These are phyloP conservation scores for Phialemoniopsis sp. DNA, from an alignment of 2,329 filamentous ascomycete genomes.

Conservation along the genomic window DNA sequence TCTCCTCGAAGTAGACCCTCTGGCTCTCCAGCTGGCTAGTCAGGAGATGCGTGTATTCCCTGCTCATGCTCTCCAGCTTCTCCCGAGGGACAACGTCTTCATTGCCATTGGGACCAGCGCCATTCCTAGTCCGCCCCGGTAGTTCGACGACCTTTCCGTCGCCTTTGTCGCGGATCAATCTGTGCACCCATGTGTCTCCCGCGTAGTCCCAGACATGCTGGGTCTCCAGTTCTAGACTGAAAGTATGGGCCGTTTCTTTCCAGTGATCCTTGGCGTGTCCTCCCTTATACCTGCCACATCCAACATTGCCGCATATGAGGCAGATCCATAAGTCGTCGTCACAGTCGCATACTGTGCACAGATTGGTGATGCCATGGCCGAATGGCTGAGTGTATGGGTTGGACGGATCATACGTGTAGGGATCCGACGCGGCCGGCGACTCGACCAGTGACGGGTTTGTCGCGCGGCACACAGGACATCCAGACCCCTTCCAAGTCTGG, in stretches of 20 bases:
- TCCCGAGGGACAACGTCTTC: conserved; percentile 68
- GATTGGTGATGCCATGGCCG: conserved; percentile 56
- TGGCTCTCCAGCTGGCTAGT: conserved; percentile 92
- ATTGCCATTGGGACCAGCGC: conserved; percentile 19
- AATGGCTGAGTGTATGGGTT: conserved; percentile 53
- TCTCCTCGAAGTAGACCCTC: conserved; percentile 88
- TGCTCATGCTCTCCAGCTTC: conserved; percentile 72
- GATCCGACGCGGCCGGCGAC: conserved; percentile 11
- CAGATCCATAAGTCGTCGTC: conserved; percentile 90
- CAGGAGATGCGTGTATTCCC: conserved; percentile 92
- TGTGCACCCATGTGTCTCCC: conserved; percentile 92
- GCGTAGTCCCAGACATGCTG: conserved; percentile 99
- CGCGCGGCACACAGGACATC: conserved; percentile 92
- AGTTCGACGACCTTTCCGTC: conserved; percentile 91
- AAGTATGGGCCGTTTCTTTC: conserved; percentile 84
- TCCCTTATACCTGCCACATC: conserved; percentile 90
- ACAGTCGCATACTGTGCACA: conserved; percentile 79
- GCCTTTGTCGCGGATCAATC: conserved; percentile 88
- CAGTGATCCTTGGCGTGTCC: conserved; percentile 93
- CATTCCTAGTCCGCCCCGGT: conserved; percentile 39
- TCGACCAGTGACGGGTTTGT: conserved; percentile 48
- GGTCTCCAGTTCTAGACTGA: conserved; percentile 86
- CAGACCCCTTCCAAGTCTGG: conserved; percentile 91
- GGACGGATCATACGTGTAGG: conserved; percentile 31
- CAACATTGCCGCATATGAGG: conserved; percentile 86